A percentile compares a stretch with the other conserved stretches of the same genome.
Conservation (phyloP, 768 basidiomycete genomes). For the Cystobasidiopsis lactophilus region DNA sequence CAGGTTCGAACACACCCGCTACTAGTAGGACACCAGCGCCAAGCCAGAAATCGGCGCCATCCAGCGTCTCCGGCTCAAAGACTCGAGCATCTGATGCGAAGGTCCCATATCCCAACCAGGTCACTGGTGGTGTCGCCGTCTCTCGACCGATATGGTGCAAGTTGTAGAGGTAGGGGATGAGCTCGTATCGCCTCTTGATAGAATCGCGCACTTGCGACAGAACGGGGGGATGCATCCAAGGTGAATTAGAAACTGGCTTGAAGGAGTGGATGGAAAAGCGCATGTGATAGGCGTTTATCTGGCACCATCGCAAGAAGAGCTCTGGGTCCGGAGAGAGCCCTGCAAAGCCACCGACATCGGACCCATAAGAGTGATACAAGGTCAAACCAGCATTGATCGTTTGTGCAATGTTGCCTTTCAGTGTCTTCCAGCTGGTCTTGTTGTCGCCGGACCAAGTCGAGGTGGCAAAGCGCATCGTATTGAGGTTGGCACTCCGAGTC, state of each 20-base stretch:
- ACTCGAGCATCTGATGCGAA: too few species aligned
- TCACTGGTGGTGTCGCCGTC: too few species aligned
- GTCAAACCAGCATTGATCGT: slow-evolving; percentile 19
- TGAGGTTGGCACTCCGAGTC: slow-evolving; percentile 23
- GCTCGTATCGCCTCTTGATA: slow-evolving; percentile 24
- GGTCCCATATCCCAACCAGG: too few species aligned
- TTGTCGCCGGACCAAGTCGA: slow-evolving; percentile 25
- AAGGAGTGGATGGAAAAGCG: slow-evolving; percentile 25
- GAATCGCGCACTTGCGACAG: slow-evolving; percentile 19
- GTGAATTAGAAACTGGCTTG: slow-evolving; percentile 17
- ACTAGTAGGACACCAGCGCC: too few species aligned
- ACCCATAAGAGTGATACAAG: slow-evolving; percentile 16
- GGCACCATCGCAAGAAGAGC: slow-evolving; percentile 24
- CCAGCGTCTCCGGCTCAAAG: not conserved
- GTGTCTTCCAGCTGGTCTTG: slow-evolving; percentile 20
- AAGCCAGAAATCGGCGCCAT: not conserved
- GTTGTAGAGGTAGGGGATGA: slow-evolving; percentile 22
- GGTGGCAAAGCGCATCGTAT: slow-evolving; percentile 21
- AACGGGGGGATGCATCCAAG: slow-evolving; percentile 21
- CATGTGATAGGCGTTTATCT: slow-evolving; percentile 20
- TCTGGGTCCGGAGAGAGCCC: slow-evolving; percentile 22
- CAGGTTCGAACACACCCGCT: too few species aligned
- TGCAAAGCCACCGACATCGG: slow-evolving; percentile 24
- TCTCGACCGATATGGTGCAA: too few species aligned
- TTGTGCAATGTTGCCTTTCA: slow-evolving; percentile 22